A percentile compares a stretch with the other conserved stretches of the same genome.
phyloP scores from a whole-genome alignment of 495 filamentous ascomycete genomes.

The Ascodesmis nigricans region DNA sequence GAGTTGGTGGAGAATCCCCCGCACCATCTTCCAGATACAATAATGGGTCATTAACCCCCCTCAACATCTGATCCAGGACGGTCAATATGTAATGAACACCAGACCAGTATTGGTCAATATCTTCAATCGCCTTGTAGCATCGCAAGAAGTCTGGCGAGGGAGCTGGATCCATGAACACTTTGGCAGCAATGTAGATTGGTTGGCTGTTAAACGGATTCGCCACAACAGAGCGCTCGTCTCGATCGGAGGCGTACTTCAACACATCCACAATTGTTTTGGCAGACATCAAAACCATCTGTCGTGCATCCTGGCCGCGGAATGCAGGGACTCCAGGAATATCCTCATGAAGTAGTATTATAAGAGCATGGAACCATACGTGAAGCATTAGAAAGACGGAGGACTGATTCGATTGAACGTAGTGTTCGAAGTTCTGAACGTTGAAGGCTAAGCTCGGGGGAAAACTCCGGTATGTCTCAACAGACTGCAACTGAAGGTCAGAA shows the following conservation, averaged over 20 bases:
- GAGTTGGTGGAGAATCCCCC: too few species aligned
- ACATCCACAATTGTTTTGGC: slow-evolving; percentile 80
- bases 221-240: slow-evolving; percentile 41
- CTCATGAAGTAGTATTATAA: slow-evolving; percentile 66
- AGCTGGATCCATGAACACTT: slow-evolving; percentile 45
- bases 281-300: slow-evolving; percentile 47
- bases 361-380: slow-evolving; percentile 77
- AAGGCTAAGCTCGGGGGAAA: slow-evolving; percentile 53
- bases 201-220: slow-evolving; percentile 76
- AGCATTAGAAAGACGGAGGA: slow-evolving; percentile 70
- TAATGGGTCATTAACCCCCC: slow-evolving; percentile 61
- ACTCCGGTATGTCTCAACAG: slow-evolving; percentile 54
- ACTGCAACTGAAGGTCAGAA: slow-evolving; percentile 48
- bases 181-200: slow-evolving; percentile 74
- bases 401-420: slow-evolving; percentile 52
- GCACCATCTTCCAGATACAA: too few species aligned
- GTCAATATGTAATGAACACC: slow-evolving; percentile 71
- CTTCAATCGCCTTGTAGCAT: slow-evolving; percentile 59
- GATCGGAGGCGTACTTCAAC: slow-evolving; percentile 52
- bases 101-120: slow-evolving; percentile 59
- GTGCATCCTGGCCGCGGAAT: slow-evolving; percentile 55
- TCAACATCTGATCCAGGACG: slow-evolving; percentile 66
- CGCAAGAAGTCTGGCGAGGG: slow-evolving; percentile 39
- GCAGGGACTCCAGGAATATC: too few species aligned
- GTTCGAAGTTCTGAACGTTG: slow-evolving; percentile 53